Base-by-base conservation (phyloP, 2,329 filamentous ascomycete genomes). In the Alternaria ethzedia region DNA sequence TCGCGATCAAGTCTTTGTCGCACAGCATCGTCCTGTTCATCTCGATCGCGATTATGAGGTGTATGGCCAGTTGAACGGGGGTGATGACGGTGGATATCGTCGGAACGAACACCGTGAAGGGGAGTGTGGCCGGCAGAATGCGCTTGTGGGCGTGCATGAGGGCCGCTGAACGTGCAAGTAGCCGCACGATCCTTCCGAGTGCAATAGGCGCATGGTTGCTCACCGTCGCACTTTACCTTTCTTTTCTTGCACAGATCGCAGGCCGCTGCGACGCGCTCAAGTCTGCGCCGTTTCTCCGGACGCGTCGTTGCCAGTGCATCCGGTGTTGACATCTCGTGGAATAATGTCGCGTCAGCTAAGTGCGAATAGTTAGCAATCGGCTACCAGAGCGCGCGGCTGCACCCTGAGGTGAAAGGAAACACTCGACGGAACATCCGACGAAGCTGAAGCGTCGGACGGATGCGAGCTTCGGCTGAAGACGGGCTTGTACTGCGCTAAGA, bases 121-220 rank as follows among this genome's bases (percentile, higher is more conserved):
- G 78, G 77, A 36, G 78, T 79, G 25, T 71, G 70, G 3, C 65
- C 69, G 30, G 70, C 68, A 50, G 72, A 83, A 68, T 51, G 79
- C 46, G 58, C 75, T 67, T 52, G 79, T 66, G 61, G 63, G 23
- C 63, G 81, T 66, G 65, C 75, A 73, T 66, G 82, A 63, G 61
- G 79, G 74, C 73, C 82, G 75, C 73, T 82, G 74, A 81, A 81
- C 5, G 68, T 61, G 61, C 79, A 78, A 71, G 83, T 77, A 75
- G 80, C 57, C 75, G 77, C 71, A 74, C 80, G 67, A 77, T 81
- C 68, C 75, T 82, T 73, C 8, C 71, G 67, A 76, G 75, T 75
- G 70, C 84, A 86, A 57, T 86, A 84, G n/a, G 79, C 80, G 63
- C 85, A 86, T 45, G 85, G 85, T 52, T 82, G 78, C 54, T 81